phyloP scores from a whole-genome alignment of 1,139 yeast species.

The Geotrichum citri-aurantii region DNA sequence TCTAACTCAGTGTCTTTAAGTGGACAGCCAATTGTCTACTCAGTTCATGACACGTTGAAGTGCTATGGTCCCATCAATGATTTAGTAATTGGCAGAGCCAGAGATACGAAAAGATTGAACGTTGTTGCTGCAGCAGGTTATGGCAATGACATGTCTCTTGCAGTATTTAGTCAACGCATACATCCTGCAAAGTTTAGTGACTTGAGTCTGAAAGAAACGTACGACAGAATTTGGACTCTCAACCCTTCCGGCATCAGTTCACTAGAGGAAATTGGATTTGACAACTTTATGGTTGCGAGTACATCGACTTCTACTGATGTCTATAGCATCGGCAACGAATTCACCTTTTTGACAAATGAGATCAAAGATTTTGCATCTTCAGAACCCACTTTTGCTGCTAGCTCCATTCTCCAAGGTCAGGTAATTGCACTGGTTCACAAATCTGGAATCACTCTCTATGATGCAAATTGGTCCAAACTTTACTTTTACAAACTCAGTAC shows the following conservation, averaged over 20 bases:
- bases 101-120: conserved; percentile 51
- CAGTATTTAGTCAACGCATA: conserved; percentile 63
- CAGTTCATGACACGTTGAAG: conserved; percentile 48
- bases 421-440: conserved; percentile 72
- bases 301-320: conserved; percentile 42
- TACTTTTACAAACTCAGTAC: not conserved
- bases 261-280: conserved; percentile 34
- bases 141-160: conserved; percentile 49
- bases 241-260: conserved; percentile 22
- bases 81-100: conserved; percentile 66
- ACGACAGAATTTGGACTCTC: conserved; percentile 34
- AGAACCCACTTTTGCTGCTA: conserved; percentile 62
- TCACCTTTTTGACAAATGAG: conserved; percentile 52
- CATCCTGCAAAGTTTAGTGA: conserved; percentile 71
- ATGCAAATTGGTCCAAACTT: conserved; percentile 41
- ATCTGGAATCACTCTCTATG: conserved; percentile 58
- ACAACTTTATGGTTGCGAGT: conserved; percentile 63
- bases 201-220: conserved; percentile 50
- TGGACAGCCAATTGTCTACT: conserved; percentile 21
- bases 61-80: conserved; percentile 75
- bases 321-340: conserved; percentile 63
- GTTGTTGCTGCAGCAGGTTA: conserved; percentile 69
- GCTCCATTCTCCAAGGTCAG: conserved; percentile 53
- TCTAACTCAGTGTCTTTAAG: conserved; percentile 13
- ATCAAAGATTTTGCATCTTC: conserved; percentile 54